A percentile compares a stretch with the other conserved stretches of the same genome.
phyloP scores from a whole-genome alignment of 1,284 basidiomycete species.

The Serendipita sp. region DNA sequence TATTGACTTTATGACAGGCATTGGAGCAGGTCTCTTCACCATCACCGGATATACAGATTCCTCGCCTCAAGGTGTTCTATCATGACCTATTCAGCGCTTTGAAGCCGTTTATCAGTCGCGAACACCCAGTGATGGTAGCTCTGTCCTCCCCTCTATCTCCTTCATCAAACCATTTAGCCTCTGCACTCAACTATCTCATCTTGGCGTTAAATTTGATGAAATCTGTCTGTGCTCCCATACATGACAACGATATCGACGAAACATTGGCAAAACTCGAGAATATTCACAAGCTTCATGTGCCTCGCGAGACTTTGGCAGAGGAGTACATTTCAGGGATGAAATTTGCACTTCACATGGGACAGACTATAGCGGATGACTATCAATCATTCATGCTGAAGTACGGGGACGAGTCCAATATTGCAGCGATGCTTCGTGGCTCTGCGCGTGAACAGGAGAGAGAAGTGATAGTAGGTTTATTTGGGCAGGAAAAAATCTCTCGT shows the following conservation, averaged over 20 bases:
- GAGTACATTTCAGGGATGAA: neutral
- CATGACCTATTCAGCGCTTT: neutral
- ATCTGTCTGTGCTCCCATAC: neutral
- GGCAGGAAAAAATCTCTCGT: neutral
- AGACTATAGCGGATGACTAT: neutral
- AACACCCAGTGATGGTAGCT: neutral
- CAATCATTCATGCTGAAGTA: neutral
- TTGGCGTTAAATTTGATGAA: neutral
- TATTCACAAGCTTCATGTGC: neutral
- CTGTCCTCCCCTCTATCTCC: neutral
- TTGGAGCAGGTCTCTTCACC: neutral
- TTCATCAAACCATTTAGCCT: neutral
- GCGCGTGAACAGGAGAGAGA: neutral
- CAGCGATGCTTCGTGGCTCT: neutral
- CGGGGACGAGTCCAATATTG: slow-evolving; percentile 1
- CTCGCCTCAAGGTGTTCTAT: slow-evolving; percentile 4
- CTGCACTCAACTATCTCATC: neutral
- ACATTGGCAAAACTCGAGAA: neutral
- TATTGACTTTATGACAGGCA: neutral
- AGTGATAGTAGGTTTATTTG: neutral
- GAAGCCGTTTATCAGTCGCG: neutral
- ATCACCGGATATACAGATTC: neutral
- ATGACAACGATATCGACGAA: neutral
- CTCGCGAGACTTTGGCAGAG: neutral
- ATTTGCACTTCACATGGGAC: neutral